phyloP scores from a whole-genome alignment of 169 alveolate species.

The Cryptosporidium meleagridis region DNA sequence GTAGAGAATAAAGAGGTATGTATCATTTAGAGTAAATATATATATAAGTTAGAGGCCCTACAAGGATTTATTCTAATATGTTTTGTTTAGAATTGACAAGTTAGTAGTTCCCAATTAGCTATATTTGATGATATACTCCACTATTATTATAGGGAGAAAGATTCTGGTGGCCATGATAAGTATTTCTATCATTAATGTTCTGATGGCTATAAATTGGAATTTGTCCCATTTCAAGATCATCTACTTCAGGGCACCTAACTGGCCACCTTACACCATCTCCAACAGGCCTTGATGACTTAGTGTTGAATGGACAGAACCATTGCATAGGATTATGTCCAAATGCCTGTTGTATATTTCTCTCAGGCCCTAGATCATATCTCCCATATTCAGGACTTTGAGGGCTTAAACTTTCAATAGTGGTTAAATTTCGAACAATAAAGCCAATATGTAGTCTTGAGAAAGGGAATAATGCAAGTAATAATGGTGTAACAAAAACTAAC shows the following conservation, averaged over 20 bases:
- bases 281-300: constrained; percentile 87
- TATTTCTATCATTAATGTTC: constrained; percentile 12
- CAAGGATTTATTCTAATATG: neutral
- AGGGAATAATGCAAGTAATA: constrained; percentile 86
- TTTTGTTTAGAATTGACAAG: neutral
- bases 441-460: constrained; percentile 87
- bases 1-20: neutral
- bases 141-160: constrained; percentile 18
- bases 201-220: constrained; percentile 30
- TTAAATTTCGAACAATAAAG: constrained; percentile 83
- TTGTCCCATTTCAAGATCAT: constrained; percentile 70
- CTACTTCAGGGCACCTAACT: constrained; percentile 75
- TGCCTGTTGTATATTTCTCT: constrained; percentile 86
- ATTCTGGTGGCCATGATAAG: constrained; percentile 22
- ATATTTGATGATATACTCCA: constrained; percentile 46
- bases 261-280: constrained; percentile 93
- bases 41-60: constrained; percentile 16
- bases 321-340: constrained; percentile 88
- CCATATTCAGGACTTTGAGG: constrained; percentile 84
- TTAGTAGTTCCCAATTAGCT: neutral
- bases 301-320: constrained; percentile 89
- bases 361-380: constrained; percentile 86
- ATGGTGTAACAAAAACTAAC: constrained; percentile 77
- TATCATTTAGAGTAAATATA: constrained; percentile 4
- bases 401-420: constrained; percentile 89